Conservation (phyloP, 2,329 filamentous ascomycete species). For the Xylaria polymorpha region DNA sequence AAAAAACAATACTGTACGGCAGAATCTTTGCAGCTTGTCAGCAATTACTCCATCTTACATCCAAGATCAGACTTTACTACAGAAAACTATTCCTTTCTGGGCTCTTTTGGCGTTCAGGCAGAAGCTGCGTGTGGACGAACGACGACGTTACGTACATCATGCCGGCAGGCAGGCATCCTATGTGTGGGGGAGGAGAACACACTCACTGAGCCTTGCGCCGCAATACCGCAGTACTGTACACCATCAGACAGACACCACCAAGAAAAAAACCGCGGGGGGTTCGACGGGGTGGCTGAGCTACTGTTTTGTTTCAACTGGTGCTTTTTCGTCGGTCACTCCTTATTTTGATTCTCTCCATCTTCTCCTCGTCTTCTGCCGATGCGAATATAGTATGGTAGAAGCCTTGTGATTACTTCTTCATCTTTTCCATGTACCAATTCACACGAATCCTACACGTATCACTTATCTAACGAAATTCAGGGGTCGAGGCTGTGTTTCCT, state of each 20-base stretch:
- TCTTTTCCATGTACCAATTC: conserved; percentile 3
- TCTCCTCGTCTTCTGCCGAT: not conserved
- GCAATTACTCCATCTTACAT: conserved; percentile 10
- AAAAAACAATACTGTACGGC: not conserved
- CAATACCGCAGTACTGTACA: conserved; percentile 14
- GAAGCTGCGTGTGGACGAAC: conserved; percentile 18
- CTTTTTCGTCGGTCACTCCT: not conserved
- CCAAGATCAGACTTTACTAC: conserved; percentile 4
- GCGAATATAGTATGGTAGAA: not conserved
- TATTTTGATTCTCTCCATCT: not conserved
- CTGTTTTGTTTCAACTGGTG: not conserved
- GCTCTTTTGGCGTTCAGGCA: conserved; percentile 22
- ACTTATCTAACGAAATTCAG: not conserved
- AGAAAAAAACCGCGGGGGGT: conserved; percentile 1
- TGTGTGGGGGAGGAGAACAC: conserved; percentile 7
- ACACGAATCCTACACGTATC: not conserved
- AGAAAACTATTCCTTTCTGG: conserved; percentile 18
- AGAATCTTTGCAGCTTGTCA: not conserved
- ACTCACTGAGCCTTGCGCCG: conserved; percentile 16
- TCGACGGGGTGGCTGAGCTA: conserved; percentile 14
- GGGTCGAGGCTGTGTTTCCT: conserved; percentile 7
- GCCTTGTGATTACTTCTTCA: not conserved
- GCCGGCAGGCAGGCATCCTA: conserved; percentile 15
- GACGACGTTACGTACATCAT: conserved; percentile 8
- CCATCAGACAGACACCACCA: not conserved